Conservation (phyloP, 2,329 filamentous ascomycete genomes). For the Sporothrix mexicana region DNA sequence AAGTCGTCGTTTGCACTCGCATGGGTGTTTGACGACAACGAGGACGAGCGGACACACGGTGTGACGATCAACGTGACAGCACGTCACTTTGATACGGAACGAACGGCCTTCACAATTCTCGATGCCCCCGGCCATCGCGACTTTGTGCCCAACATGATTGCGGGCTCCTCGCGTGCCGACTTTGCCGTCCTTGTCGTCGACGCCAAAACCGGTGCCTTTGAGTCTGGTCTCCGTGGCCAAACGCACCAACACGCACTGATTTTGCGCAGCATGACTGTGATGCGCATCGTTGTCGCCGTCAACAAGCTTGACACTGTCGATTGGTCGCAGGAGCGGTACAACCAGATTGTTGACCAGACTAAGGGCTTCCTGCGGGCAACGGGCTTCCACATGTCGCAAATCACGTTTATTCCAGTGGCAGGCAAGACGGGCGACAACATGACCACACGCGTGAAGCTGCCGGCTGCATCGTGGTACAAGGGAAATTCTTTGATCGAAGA, state of each 20-base stretch:
- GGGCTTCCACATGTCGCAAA: constrained; percentile 80
- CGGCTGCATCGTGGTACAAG: constrained; percentile 75
- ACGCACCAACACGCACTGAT: constrained; percentile 92
- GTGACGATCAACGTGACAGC: constrained; percentile 97
- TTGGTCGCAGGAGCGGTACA: constrained; percentile 83
- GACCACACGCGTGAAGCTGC: constrained; percentile 60
- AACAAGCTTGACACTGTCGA: constrained; percentile 91
- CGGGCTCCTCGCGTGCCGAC: constrained; percentile 92
- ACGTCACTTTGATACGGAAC: constrained; percentile 89
- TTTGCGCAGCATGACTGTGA: constrained; percentile 87
- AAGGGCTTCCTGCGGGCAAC: constrained; percentile 80
- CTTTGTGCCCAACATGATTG: constrained; percentile 99
- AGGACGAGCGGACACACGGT: constrained; percentile 85
- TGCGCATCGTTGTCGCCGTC: constrained; percentile 84
- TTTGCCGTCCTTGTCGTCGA: constrained; percentile 96
- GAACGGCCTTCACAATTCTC: constrained; percentile 87
- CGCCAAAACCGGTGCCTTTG: constrained; percentile 86
- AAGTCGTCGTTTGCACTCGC: constrained; percentile 96
- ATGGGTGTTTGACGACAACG: constrained; percentile 93
- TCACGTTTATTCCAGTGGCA: constrained; percentile 87
- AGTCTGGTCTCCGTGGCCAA: constrained; percentile 90
- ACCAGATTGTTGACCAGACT: constrained; percentile 84
- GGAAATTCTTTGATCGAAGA: constrained; percentile 82
- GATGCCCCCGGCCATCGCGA: constrained; percentile 94
- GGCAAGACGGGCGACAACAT: constrained; percentile 91